These are phyloP conservation scores for Cucurbita maxima DNA, from an alignment of 306 rosid species.

Conservation along the genomic window DNA sequence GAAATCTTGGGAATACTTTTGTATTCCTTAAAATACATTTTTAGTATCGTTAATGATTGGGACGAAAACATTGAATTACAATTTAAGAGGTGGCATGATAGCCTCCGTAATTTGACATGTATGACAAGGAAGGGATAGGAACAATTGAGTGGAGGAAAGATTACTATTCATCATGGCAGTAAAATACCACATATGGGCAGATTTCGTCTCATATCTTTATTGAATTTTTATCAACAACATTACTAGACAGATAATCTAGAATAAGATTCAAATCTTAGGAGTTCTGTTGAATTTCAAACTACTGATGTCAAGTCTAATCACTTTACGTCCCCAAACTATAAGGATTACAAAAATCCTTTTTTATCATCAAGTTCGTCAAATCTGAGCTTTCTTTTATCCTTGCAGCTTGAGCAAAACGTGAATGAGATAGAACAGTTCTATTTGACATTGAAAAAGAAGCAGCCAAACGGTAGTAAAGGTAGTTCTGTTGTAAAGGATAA, in stretches of 20 bases:
- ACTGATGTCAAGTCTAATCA: not conserved
- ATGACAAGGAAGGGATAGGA: not conserved
- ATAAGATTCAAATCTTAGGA: not conserved
- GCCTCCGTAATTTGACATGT: not conserved
- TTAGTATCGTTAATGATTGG: not conserved
- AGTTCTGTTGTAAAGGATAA: slow-evolving; percentile 44
- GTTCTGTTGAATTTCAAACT: not conserved
- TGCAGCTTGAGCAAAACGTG: slow-evolving; percentile 61
- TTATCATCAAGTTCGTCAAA: not conserved
- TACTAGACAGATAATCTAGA: not conserved
- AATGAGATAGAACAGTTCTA: slow-evolving; percentile 45
- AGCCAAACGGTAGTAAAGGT: slow-evolving; percentile 30
- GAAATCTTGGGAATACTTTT: not conserved
- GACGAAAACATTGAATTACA: not conserved
- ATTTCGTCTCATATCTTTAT: not conserved
- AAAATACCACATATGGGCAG: not conserved
- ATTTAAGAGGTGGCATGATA: not conserved
- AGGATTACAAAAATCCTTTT: not conserved
- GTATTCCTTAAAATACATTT: not conserved
- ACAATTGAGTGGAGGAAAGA: not conserved
- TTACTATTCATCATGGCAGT: not conserved
- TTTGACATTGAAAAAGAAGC: slow-evolving; percentile 25
- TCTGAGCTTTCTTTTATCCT: not conserved
- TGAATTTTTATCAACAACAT: not conserved
- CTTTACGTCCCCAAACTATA: not conserved